These are phyloP conservation scores for Priceomyces haplophilus DNA, from an alignment of 805 yeast species.

Conservation along the genomic window DNA sequence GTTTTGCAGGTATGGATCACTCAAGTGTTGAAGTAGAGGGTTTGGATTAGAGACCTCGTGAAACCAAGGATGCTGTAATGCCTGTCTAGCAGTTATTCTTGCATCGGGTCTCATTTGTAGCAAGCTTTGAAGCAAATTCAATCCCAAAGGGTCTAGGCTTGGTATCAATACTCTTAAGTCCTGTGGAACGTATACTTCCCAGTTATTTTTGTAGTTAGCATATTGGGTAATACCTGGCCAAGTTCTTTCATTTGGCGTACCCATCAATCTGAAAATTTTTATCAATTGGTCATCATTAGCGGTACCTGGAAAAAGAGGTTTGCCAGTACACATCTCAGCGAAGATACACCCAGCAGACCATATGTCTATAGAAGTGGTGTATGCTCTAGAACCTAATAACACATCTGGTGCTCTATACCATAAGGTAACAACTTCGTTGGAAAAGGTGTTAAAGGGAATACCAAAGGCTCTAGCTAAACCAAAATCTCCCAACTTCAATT, in stretches of 20 bases:
- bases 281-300: conserved; percentile 93
- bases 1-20: conserved; percentile 32
- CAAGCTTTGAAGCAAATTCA: conserved; percentile 59
- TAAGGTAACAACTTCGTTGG: conserved; percentile 94
- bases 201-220: conserved; percentile 82
- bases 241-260: conserved; percentile 91
- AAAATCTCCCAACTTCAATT: conserved; percentile 90
- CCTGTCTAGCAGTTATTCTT: conserved; percentile 58
- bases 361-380: conserved; percentile 94
- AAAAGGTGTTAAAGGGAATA: conserved; percentile 94
- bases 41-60: conserved; percentile 57
- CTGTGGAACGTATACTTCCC: conserved; percentile 85
- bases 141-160: conserved; percentile 64
- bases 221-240: conserved; percentile 96
- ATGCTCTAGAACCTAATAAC: conserved; percentile 87
- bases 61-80: conserved; percentile 75
- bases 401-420: conserved; percentile 99
- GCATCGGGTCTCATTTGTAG: conserved; percentile 63
- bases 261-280: conserved; percentile 89
- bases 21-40: conserved; percentile 25
- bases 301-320: conserved; percentile 93
- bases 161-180: conserved; percentile 72
- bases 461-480: conserved; percentile 98
- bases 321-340: conserved; percentile 98
- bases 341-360: conserved; percentile 99